phyloP scores from a whole-genome alignment of 73 alveolate species.

The Stentor roeselii region DNA sequence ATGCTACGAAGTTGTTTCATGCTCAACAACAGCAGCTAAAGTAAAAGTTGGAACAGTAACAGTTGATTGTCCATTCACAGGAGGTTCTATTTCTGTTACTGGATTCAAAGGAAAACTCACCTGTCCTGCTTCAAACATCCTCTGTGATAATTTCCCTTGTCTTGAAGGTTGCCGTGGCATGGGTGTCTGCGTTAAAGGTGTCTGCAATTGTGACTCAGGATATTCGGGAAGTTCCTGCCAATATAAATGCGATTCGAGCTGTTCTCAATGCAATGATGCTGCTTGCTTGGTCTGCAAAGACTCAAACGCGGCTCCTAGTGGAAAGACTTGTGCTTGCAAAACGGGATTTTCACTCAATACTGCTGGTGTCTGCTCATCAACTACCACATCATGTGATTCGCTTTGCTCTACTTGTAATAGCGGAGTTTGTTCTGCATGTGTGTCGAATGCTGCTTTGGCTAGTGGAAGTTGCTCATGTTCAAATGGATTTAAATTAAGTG shows the following conservation, averaged over 20 bases:
- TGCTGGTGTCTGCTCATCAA: no score
- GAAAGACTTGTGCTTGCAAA: no score
- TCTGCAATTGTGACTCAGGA: not conserved
- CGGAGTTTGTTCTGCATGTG: no score
- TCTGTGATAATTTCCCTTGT: not conserved
- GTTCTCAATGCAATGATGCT: conserved; percentile 2
- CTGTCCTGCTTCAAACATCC: not conserved
- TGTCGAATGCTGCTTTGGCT: no score
- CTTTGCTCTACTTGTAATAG: no score
- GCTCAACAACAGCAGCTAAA: not conserved
- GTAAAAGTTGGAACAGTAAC: not conserved
- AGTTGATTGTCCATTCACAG: not conserved
- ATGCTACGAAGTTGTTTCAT: not conserved
- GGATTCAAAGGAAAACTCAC: not conserved
- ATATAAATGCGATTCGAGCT: not conserved
- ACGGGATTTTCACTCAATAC: no score
- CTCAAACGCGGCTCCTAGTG: no score
- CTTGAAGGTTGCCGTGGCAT: not conserved
- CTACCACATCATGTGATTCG: no score
- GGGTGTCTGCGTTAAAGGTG: not conserved
- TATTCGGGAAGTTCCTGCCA: not conserved
- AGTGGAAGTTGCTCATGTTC: no score
- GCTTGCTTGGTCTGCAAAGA: no score
- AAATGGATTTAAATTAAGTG: no score
- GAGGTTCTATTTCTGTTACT: not conserved